These are phyloP conservation scores for Dianthus caryophyllus DNA, from an alignment of 148 eudicot genomes.

Conservation along the genomic window DNA sequence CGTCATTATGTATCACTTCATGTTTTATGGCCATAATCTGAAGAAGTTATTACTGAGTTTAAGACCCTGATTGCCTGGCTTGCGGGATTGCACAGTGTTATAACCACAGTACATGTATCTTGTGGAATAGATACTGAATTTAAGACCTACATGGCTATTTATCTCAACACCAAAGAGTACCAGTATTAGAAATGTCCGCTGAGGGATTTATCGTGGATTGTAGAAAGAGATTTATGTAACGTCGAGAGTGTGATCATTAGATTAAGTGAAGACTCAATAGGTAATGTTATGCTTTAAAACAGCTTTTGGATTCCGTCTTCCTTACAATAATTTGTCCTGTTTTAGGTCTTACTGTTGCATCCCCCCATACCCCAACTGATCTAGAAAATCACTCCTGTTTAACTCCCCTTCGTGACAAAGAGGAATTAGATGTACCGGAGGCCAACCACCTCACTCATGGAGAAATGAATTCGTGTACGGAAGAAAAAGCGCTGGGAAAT, in stretches of 20 bases:
- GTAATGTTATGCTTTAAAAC: neutral
- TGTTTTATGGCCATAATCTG: neutral
- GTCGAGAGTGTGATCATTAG: neutral
- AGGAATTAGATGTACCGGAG: conserved; percentile 1
- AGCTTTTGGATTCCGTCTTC: neutral
- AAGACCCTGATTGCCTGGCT: neutral
- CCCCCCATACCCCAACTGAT: neutral
- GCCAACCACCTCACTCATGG: neutral
- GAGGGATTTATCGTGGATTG: no score
- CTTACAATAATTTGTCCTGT: neutral
- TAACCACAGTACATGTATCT: neutral
- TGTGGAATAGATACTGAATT: neutral
- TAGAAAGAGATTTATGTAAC: neutral
- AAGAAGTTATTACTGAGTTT: no score
- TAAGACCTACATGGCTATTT: conserved; percentile 2
- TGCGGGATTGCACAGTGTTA: no score
- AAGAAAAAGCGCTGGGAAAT: neutral
- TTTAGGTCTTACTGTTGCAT: neutral
- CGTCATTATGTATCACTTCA: neutral
- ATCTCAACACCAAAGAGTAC: neutral
- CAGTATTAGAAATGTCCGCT: neutral
- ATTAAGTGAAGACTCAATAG: neutral
- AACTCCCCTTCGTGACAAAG: neutral
- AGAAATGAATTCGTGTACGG: neutral
- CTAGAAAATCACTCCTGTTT: neutral